A percentile compares a stretch with the other conserved stretches of the same genome.
Evolutionary conservation across 805 yeast species (phyloP).

Genomic region (Teunomyces kruisii): DNA sequence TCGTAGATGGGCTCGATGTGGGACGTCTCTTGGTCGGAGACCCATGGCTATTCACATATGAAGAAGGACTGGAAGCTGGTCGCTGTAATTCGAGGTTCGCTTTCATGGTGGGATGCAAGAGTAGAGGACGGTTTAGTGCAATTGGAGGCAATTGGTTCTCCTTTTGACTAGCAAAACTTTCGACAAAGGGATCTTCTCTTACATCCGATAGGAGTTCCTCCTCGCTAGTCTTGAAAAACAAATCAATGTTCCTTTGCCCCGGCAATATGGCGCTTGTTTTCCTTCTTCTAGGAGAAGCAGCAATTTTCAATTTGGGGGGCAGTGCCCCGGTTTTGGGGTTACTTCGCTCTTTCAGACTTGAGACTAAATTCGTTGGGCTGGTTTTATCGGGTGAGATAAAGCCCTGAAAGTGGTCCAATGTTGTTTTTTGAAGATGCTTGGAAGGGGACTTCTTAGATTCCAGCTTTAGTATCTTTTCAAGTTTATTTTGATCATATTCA

Average conservation of each 20-base stretch:
- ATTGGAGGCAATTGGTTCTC: neutral
- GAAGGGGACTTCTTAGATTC: constrained; percentile 6
- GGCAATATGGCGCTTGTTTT: neutral
- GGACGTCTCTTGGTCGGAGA: neutral
- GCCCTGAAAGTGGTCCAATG: constrained; percentile 21
- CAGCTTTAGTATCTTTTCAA: constrained; percentile 15
- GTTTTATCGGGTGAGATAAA: constrained; percentile 7
- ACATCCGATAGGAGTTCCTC: constrained; percentile 1
- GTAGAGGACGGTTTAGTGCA: neutral
- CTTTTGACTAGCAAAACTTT: neutral
- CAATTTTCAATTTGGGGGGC: neutral
- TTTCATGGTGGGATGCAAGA: constrained; percentile 1
- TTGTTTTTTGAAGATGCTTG: constrained; percentile 20
- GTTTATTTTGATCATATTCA: constrained; percentile 8
- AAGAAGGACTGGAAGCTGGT: constrained; percentile 1
- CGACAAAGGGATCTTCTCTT: constrained; percentile 3
- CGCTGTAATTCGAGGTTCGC: neutral
- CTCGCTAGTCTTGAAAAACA: neutral
- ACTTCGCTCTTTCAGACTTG: no score
- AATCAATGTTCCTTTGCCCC: constrained; percentile 2
- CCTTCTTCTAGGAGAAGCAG: neutral
- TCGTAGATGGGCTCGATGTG: neutral
- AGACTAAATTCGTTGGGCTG: no score
- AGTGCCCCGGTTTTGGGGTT: no score
- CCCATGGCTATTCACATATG: neutral